Conservation (phyloP, 1,284 basidiomycete species). For the Fomitopsis betulina region DNA sequence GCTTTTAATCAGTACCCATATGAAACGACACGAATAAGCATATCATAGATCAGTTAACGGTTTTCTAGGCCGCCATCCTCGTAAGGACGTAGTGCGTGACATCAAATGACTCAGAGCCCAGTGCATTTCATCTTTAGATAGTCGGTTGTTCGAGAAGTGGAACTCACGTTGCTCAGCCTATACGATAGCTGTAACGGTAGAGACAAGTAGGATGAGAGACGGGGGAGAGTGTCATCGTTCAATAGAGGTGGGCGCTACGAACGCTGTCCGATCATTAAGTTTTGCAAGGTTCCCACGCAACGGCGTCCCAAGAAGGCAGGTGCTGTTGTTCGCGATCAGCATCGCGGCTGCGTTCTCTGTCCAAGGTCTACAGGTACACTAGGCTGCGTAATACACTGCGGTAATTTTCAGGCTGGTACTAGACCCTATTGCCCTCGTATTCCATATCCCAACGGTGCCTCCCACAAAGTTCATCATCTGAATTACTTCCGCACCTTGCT, state of each 20-base stretch:
- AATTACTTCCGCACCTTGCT: too few species aligned
- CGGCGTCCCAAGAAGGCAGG: not conserved
- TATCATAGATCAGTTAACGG: constrained; percentile 67
- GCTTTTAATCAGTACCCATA: not conserved
- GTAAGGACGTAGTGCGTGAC: constrained; percentile 70
- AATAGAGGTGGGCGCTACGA: not conserved
- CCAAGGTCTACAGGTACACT: too few species aligned
- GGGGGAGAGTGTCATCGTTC: not conserved
- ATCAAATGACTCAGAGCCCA: constrained; percentile 74
- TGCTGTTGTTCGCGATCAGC: not conserved
- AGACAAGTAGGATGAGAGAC: not conserved
- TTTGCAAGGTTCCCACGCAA: not conserved
- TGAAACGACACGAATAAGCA: not conserved
- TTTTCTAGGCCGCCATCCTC: constrained; percentile 83
- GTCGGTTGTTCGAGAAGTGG: not conserved
- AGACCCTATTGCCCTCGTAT: not conserved
- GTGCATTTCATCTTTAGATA: constrained; percentile 71
- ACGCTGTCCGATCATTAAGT: not conserved
- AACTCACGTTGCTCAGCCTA: not conserved
- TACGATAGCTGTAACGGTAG: not conserved
- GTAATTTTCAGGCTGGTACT: too few species aligned
- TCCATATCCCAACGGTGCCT: not conserved
- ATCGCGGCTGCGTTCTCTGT: too few species aligned
- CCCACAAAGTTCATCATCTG: too few species aligned
- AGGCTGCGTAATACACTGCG: too few species aligned